These are phyloP conservation scores for Chytriomyces hyalinus DNA, from an alignment of 192 early-diverging fungal genomes.

Conservation along the genomic window DNA sequence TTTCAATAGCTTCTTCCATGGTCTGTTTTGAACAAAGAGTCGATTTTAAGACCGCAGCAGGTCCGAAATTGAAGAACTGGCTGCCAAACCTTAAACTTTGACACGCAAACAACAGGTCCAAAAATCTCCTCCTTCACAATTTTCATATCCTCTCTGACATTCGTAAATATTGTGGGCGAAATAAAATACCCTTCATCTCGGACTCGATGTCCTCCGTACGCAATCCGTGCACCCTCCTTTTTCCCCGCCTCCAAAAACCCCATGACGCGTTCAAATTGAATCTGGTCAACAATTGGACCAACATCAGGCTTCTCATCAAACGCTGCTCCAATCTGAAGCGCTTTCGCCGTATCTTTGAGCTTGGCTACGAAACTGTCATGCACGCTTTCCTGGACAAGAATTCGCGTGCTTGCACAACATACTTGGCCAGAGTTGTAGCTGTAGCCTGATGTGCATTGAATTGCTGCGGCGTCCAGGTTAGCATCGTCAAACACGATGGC, in stretches of 20 bases:
- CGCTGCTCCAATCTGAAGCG: slow-evolving; percentile 51
- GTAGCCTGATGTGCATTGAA: slow-evolving; percentile 5
- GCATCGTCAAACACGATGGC: slow-evolving; percentile 57
- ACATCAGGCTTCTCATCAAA: slow-evolving; percentile 43
- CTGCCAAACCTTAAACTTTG: slow-evolving; percentile 50
- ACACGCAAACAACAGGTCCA: slow-evolving; percentile 85
- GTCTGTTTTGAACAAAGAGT: slow-evolving; percentile 34
- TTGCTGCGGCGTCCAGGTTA: slow-evolving; percentile 53
- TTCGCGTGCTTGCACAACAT: slow-evolving; percentile 57
- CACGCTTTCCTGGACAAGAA: slow-evolving; percentile 60
- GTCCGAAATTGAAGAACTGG: neutral
- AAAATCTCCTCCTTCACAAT: slow-evolving; percentile 88
- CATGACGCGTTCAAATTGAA: slow-evolving; percentile 60
- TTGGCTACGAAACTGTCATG: slow-evolving; percentile 49
- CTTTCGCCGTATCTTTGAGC: slow-evolving; percentile 26
- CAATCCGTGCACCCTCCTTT: slow-evolving; percentile 59
- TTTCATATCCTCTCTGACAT: slow-evolving; percentile 68
- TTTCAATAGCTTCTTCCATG: slow-evolving; percentile 79
- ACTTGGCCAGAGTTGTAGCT: slow-evolving; percentile 53
- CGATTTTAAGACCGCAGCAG: neutral
- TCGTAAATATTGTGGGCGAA: slow-evolving; percentile 77
- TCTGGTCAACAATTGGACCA: slow-evolving; percentile 61
- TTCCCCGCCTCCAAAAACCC: slow-evolving; percentile 67
- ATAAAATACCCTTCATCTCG: slow-evolving; percentile 70
- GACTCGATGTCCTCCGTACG: slow-evolving; percentile 53